phyloP scores from a whole-genome alignment of 345 rosid species.

The Citropsis articulata region DNA sequence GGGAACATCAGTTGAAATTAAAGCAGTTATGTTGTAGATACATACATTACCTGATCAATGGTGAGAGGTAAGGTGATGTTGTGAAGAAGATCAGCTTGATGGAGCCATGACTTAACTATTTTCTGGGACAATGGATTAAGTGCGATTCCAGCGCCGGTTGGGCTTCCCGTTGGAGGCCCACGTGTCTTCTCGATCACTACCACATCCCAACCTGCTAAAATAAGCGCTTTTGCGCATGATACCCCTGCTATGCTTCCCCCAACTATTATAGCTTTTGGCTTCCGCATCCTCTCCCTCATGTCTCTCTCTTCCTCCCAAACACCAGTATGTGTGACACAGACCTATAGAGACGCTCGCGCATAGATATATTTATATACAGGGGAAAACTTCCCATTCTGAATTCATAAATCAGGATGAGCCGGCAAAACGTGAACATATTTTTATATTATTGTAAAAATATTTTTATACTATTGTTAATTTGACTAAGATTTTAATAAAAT shows the following conservation, averaged over 20 bases:
- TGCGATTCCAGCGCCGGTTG: constrained; percentile 74
- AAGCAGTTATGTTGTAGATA: no score
- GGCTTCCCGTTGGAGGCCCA: constrained; percentile 52
- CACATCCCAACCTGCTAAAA: constrained; percentile 61
- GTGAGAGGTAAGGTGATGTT: constrained; percentile 50
- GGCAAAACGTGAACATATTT: no score
- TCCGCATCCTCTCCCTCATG: constrained; percentile 24
- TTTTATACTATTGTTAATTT: no score
- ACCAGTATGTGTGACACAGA: no score
- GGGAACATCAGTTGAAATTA: no score
- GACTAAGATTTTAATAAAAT: no score
- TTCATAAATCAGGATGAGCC: no score
- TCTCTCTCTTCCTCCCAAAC: background rate
- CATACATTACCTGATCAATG: constrained; percentile 43
- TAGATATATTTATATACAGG: no score
- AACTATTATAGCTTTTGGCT: constrained; percentile 50
- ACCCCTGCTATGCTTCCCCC: constrained; percentile 82
- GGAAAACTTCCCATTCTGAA: no score
- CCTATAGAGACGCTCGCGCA: no score
- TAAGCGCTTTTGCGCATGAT: constrained; percentile 65
- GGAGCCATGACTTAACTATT: constrained; percentile 54
- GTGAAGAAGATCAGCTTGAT: constrained; percentile 39
- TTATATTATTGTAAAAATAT: no score
- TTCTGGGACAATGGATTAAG: constrained; percentile 44
- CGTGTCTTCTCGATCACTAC: constrained; percentile 54